Conservation (phyloP, 176 grass and related monocot species). For the Coix lacrymajobi region DNA sequence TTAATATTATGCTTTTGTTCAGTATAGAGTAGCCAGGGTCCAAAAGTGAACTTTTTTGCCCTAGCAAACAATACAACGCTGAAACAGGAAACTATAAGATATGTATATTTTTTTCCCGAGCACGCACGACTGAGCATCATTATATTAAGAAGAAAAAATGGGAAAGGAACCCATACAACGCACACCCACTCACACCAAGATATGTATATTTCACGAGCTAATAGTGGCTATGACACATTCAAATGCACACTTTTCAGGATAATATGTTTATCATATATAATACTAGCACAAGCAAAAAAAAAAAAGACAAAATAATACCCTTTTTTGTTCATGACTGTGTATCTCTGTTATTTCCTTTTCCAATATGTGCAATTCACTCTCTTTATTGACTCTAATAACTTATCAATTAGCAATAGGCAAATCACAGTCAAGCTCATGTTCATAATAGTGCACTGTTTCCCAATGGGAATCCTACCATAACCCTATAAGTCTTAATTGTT, state of each 20-base stretch:
- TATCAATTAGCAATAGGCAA: conserved; percentile 1
- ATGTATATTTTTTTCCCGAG: neutral
- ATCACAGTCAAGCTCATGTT: neutral
- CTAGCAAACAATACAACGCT: neutral
- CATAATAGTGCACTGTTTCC: neutral
- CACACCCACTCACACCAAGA: neutral
- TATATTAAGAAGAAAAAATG: neutral
- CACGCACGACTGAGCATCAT: neutral
- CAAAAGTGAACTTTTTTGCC: neutral
- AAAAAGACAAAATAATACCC: neutral
- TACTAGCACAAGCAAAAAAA: neutral
- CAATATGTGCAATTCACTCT: neutral
- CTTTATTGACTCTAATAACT: neutral
- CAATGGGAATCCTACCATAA: neutral
- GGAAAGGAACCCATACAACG: neutral
- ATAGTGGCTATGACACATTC: neutral
- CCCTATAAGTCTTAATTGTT: neutral
- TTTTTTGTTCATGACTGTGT: neutral
- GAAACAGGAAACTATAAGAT: neutral
- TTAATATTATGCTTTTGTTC: neutral
- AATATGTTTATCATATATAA: neutral
- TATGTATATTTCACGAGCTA: neutral
- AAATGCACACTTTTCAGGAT: neutral
- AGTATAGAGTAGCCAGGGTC: neutral
- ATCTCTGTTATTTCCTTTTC: neutral